phyloP scores from a whole-genome alignment of 208 protist species.

The Wallacemonas sp. region DNA sequence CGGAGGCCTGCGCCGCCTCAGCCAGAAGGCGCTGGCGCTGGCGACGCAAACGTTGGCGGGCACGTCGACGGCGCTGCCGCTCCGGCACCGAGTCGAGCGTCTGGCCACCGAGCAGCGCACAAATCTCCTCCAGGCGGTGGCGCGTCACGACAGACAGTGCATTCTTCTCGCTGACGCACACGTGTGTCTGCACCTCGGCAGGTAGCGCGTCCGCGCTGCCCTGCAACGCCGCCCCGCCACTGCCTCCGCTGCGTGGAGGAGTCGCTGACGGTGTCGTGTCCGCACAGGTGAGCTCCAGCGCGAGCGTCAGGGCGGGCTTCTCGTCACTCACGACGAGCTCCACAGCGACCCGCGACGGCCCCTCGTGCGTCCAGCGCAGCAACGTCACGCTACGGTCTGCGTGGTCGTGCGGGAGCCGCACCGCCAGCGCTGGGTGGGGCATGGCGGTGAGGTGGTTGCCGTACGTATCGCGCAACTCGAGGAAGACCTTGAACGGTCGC shows the following conservation, averaged over 20 bases:
- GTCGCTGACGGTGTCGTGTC: not conserved
- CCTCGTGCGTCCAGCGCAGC: not conserved
- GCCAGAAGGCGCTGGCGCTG: not conserved
- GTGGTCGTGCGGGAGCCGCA: conserved; percentile 5
- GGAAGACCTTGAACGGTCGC: conserved; percentile 45
- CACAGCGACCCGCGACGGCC: not conserved
- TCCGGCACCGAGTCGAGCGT: conserved; percentile 9
- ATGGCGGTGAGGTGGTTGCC: conserved; percentile 35
- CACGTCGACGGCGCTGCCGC: not conserved
- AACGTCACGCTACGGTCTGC: conserved; percentile 9
- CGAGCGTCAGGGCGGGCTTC: conserved; percentile 19
- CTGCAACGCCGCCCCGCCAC: not conserved
- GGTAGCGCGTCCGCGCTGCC: not conserved
- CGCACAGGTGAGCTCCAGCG: not conserved
- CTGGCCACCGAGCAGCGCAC: conserved; percentile 10
- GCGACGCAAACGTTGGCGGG: not conserved
- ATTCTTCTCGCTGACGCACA: not conserved
- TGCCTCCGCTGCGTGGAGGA: not conserved
- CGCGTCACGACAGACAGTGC: conserved; percentile 1
- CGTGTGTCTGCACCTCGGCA: not conserved
- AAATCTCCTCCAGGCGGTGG: conserved; percentile 7
- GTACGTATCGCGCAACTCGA: conserved; percentile 40
- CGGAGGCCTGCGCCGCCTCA: no score
- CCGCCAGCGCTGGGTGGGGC: conserved; percentile 10
- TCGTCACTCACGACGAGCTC: not conserved